Evolutionary conservation across 495 filamentous ascomycete genomes (phyloP), one percentile per base, ranked within the genome.

Genomic region (Aspergillus sclerotioniger): DNA sequence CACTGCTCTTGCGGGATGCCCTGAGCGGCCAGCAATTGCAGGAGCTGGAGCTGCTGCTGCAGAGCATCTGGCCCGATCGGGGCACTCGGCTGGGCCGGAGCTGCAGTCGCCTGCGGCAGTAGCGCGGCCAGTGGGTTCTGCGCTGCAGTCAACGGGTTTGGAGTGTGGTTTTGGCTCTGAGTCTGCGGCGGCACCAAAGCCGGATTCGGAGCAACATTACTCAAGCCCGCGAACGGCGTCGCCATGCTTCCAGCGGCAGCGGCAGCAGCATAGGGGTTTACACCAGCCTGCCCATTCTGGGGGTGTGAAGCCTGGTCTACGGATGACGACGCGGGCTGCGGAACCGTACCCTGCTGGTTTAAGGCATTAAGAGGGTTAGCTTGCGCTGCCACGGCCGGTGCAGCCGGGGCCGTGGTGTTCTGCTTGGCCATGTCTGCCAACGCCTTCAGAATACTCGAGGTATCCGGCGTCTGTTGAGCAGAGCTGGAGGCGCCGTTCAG

Each of bases 391-490:
- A 82, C 66, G 57, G 68, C 73, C 20, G 80, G 71, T 54, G 71
- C 80, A 65, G 78, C 74, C 25, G 88, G 82, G 9, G 85, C 80
- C 12, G 82, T 73, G 53, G 86, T 81, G 70, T 89, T 93, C 69
- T 91, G 87, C 55, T 91, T 89, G 37, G 90, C 90, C 78, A 96
- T 91, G 62, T 89, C 89, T 46, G 90, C 90, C 57, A 96, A 81
- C 31, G 88, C 88, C 66, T 89, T 89, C 77, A 94, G 77, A 66
- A 96, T 92, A 58, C 81, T 82, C 19, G 85, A 84, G 20, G 87
- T 89, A 67, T 89, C 83, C 56, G 78, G 78, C 13, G 82, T 73
- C 20, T 59, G 53, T 29, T 67, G 64, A 61, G 78, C 55, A 49
- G 72, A 55, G 46, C 66, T 62, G 57, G 71, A 57, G 44, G 71